Conservation (phyloP, 192 early-diverging fungal genomes). For the Rhizophagus clarus region DNA sequence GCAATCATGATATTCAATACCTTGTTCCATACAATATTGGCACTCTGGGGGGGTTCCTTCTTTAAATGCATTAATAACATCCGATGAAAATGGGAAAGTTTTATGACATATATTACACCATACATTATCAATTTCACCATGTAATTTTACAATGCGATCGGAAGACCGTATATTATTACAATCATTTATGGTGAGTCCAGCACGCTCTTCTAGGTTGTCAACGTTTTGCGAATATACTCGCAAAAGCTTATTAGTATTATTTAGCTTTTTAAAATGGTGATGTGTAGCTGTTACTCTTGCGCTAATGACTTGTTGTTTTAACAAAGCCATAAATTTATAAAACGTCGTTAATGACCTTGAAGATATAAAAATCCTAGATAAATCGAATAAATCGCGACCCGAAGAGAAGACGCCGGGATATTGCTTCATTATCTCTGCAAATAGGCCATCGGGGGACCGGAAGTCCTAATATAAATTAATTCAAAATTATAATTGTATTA, state of each 20-base stretch:
- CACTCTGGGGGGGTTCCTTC: neutral
- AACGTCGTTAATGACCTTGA: conserved; percentile 56
- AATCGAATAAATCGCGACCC: conserved; percentile 77
- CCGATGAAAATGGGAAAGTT: neutral
- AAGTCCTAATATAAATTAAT: conserved; percentile 60
- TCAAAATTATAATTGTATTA: neutral
- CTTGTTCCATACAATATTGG: conserved; percentile 1
- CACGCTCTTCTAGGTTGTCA: conserved; percentile 76
- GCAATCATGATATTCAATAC: neutral
- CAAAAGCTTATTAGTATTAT: conserved; percentile 71
- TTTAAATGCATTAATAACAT: neutral
- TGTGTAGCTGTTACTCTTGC: conserved; percentile 78
- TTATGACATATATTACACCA: neutral
- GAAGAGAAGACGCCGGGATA: conserved; percentile 62
- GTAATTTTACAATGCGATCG: neutral
- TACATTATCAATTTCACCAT: neutral
- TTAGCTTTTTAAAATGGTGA: conserved; percentile 69
- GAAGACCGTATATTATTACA: neutral
- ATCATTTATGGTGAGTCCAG: neutral
- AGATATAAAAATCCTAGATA: conserved; percentile 65
- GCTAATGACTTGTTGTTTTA: conserved; percentile 62
- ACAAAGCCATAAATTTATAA: conserved; percentile 79
- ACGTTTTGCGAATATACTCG: conserved; percentile 94
- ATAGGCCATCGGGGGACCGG: conserved; percentile 72
- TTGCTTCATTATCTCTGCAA: conserved; percentile 68